Percentiles rank a stretch among this genome's conserved stretches.
Evolutionary conservation across 2,329 filamentous ascomycete genomes (phyloP).

Genomic region (Stromatinia cepivora): DNA sequence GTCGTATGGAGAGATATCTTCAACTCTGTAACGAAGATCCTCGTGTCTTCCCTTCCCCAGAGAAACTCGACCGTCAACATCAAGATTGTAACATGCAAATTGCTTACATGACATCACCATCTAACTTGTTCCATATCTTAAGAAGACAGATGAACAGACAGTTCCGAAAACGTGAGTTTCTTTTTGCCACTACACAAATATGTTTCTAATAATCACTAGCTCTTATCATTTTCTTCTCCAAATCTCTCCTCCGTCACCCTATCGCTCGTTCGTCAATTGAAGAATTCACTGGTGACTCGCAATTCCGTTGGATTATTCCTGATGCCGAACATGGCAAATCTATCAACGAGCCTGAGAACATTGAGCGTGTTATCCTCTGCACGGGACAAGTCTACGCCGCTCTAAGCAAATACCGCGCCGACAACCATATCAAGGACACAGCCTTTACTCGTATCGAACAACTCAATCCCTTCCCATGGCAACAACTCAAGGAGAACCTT

Average conservation of each 20-base stretch:
- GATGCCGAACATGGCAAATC: conserved; percentile 79
- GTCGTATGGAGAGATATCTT: conserved; percentile 93
- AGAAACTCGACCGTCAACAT: conserved; percentile 94
- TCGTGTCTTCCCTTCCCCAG: conserved; percentile 80
- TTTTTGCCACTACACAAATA: background rate
- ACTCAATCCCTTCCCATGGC: conserved; percentile 98
- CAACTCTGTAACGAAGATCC: conserved; percentile 98
- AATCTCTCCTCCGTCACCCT: conserved; percentile 92
- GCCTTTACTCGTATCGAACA: conserved; percentile 96
- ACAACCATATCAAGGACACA: conserved; percentile 83
- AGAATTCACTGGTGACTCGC: conserved; percentile 85
- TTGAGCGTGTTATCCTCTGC: conserved; percentile 93
- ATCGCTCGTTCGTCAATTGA: conserved; percentile 85
- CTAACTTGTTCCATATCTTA: conserved; percentile 95
- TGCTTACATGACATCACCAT: conserved; percentile 92
- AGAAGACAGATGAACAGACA: conserved; percentile 98
- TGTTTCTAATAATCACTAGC: conserved; percentile 52
- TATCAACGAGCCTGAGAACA: conserved; percentile 79
- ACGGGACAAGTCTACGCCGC: conserved; percentile 91
- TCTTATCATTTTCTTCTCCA: conserved; percentile 97
- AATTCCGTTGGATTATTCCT: conserved; percentile 95
- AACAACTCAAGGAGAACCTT: conserved; percentile 92
- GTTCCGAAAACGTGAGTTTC: conserved; percentile 90
- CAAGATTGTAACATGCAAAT: conserved; percentile 99
- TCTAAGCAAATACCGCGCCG: conserved; percentile 85